A percentile compares a stretch with the other conserved stretches of the same genome.
Evolutionary conservation across 2,329 filamentous ascomycete genomes (phyloP).

Genomic region (Fusarium domesticum): DNA sequence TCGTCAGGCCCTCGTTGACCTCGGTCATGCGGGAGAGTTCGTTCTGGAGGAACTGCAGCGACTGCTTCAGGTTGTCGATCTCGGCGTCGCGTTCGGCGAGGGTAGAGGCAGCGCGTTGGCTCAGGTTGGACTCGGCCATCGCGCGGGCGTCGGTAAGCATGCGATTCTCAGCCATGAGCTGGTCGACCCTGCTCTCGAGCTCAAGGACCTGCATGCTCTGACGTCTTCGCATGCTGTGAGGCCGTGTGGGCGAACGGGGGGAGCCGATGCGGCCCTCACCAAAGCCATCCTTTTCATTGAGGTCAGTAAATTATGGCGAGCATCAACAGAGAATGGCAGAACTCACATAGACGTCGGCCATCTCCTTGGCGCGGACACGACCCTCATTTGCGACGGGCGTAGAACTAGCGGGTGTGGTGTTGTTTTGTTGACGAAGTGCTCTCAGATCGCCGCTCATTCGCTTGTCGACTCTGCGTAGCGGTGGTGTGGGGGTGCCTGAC

Average conservation of each 20-base stretch:
- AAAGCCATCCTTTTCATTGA: conserved; percentile 97
- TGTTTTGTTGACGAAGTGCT: conserved; percentile 39
- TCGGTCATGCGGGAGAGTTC: conserved; percentile 79
- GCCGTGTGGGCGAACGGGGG: conserved; percentile 87
- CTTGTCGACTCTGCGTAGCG: conserved; percentile 66
- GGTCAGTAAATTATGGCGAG: conserved; percentile 26
- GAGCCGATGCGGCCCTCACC: conserved; percentile 84
- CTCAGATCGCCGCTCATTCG: conserved; percentile 72
- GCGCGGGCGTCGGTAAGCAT: conserved; percentile 69
- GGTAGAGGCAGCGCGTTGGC: conserved; percentile 64
- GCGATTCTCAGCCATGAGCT: conserved; percentile 81
- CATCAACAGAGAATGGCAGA: conserved; percentile 1
- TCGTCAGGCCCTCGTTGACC: conserved; percentile 75
- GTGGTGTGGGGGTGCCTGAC: conserved; percentile 55
- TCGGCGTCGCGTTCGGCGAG: conserved; percentile 82
- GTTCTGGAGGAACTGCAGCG: conserved; percentile 74
- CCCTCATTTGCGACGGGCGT: conserved; percentile 83
- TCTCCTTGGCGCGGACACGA: conserved; percentile 77
- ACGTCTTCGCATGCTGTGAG: conserved; percentile 91
- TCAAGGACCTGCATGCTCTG: conserved; percentile 98
- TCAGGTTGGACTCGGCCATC: conserved; percentile 64
- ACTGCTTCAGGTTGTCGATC: conserved; percentile 76
- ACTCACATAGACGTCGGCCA: conserved; percentile 94
- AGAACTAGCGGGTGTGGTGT: conserved; percentile 24
- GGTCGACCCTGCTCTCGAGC: conserved; percentile 80